Evolutionary conservation across 2,329 filamentous ascomycete genomes (phyloP), one percentile per base, ranked within the genome.

Genomic region (Phyllosticta citriasiana): DNA sequence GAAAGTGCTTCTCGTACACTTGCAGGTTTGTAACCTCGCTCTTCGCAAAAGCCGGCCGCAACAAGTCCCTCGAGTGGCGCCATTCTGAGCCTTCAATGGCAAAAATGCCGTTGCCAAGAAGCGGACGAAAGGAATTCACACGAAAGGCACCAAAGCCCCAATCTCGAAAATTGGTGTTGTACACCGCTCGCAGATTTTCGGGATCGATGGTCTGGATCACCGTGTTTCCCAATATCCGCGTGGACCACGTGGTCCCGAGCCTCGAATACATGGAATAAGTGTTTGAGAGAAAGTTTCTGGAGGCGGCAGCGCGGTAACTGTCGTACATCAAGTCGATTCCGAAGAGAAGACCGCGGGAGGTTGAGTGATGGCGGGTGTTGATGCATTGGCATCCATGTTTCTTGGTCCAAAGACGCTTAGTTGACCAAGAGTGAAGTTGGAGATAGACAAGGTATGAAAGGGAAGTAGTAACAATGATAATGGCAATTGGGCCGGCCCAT

Each of bases 261-360:
- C 24, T 47, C 3, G 40, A n/a, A 16, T 47, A 47, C 1, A 47
- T 16, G n/a, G 40, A 3, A 5, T 19, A n/a, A 3, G 40, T 47
- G 14, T 47, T 47, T 4, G 40, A 47, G 6, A 47, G 40, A 19
- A 47, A 47, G 2, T 47, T 47, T 12, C 19, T 57, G 24, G 40
- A 57, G 26, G 22, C 55, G 55, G 22, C 40, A n/a, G 30, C 55
- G 7, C 19, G 68, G 25, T 76, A 60, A 62, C 77, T 76, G 25
- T 71, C 65, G 51, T 71, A 65, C 62, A 83, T 73, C 50, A 79
- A 68, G 67, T 85, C 82, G 22, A 79, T 65, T 2, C 83, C 83
- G 2, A 84, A 71, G 61, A 86, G 66, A 0, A 57, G 55, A 33
- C 22, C 33, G 30, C 76, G 14, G 24, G 2, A 33, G 3, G 25